These are phyloP conservation scores for Aspergillus sp. DNA, from an alignment of 2,329 filamentous ascomycete species.

Conservation along the genomic window DNA sequence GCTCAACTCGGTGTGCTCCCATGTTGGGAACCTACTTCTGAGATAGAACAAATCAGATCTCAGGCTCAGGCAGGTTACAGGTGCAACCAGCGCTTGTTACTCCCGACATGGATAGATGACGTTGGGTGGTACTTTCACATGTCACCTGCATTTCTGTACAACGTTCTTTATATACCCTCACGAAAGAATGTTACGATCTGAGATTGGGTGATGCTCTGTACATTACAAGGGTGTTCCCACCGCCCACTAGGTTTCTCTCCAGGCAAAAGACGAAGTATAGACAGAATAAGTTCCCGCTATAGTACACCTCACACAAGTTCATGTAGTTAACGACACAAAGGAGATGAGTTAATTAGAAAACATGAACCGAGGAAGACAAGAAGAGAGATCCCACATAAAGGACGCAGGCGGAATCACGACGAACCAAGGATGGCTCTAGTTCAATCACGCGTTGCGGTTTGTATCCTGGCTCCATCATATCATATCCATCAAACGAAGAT, in stretches of 20 bases:
- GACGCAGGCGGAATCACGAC: background rate
- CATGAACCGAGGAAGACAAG: background rate
- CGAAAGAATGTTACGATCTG: background rate
- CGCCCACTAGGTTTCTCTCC: background rate
- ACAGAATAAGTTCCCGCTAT: slow-evolving; percentile 1
- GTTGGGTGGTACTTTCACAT: background rate
- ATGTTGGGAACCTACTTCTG: too few species aligned
- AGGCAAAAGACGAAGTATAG: background rate
- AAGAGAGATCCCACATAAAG: background rate
- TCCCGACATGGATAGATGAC: background rate
- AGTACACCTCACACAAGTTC: slow-evolving; percentile 5
- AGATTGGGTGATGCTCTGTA: background rate
- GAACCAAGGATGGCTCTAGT: background rate
- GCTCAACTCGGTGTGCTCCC: too few species aligned
- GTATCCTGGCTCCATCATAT: background rate
- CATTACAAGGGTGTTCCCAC: background rate
- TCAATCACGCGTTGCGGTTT: background rate
- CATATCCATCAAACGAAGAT: background rate
- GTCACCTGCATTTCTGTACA: background rate
- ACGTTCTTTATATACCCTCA: background rate
- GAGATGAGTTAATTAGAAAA: background rate
- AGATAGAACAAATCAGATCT: too few species aligned
- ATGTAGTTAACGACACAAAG: slow-evolving; percentile 1
- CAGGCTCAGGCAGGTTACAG: background rate
- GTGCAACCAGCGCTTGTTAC: background rate